phyloP scores from a whole-genome alignment of 139 green algal genomes.

The Chlamydomonas sphaeroides region DNA sequence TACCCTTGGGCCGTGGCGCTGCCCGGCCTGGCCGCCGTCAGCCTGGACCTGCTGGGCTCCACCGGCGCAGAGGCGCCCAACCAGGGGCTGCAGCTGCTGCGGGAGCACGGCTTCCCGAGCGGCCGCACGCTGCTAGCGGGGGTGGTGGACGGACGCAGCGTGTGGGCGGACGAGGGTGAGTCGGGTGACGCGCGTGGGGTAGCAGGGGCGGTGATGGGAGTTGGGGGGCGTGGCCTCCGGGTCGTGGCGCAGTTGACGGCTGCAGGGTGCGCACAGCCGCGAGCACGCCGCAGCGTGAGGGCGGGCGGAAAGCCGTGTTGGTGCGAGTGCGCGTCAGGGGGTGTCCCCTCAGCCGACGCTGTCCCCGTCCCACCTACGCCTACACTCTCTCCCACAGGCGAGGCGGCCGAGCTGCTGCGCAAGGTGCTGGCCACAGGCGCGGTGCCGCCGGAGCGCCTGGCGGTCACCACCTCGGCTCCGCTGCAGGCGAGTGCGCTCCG shows the following conservation, averaged over 20 bases:
- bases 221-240: no score
- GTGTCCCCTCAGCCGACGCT: no score
- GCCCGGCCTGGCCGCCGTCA: constrained; percentile 74
- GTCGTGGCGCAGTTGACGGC: no score
- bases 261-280: no score
- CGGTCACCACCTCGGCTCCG: constrained; percentile 70
- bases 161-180: constrained; percentile 78
- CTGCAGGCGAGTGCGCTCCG: no score
- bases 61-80: constrained; percentile 66
- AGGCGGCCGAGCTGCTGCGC: constrained; percentile 47
- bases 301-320: no score
- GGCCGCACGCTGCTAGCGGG: constrained; percentile 79
- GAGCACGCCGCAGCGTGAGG: no score
- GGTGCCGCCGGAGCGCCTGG: constrained; percentile 1
- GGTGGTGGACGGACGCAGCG: constrained; percentile 85
- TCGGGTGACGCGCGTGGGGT: no score
- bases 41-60: constrained; percentile 82
- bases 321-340: no score
- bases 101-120: constrained; percentile 74
- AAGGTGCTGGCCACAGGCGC: constrained; percentile 45
- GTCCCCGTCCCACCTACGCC: no score
- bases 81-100: constrained; percentile 71
- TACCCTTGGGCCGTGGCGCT: constrained; percentile 81
- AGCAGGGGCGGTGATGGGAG: no score
- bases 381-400: neutral